These are phyloP conservation scores for Cryptosporidium felis DNA, from an alignment of 169 alveolate species.

Conservation along the genomic window DNA sequence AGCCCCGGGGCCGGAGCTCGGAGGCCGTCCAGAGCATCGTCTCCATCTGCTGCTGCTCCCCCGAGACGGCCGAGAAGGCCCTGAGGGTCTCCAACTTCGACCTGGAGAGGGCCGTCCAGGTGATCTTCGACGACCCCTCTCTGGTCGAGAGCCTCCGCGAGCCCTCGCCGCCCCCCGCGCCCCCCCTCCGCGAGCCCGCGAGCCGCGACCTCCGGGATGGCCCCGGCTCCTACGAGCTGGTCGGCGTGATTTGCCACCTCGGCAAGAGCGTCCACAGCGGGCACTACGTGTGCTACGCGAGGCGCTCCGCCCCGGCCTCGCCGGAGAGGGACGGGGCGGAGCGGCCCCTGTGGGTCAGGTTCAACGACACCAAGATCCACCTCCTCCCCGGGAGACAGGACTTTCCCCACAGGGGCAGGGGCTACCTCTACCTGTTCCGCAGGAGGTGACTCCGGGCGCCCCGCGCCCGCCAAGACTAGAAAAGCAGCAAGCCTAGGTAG, in stretches of 20 bases:
- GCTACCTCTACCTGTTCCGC: conserved; percentile 48
- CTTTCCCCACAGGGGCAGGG: conserved; percentile 17
- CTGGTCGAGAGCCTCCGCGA: conserved; percentile 8
- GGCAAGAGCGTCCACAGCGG: conserved; percentile 87
- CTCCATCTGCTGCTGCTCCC: conserved; percentile 42
- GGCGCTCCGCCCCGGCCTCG: too few species aligned
- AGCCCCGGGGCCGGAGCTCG: background rate
- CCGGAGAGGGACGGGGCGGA: too few species aligned
- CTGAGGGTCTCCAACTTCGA: background rate
- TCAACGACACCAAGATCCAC: conserved; percentile 25
- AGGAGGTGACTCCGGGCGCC: too few species aligned
- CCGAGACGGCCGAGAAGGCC: conserved; percentile 22
- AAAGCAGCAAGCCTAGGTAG: too few species aligned
- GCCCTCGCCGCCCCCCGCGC: background rate
- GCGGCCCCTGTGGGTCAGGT: conserved; percentile 17
- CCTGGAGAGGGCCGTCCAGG: conserved; percentile 44
- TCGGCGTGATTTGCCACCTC: conserved; percentile 85
- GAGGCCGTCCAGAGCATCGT: conserved; percentile 13
- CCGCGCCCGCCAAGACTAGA: too few species aligned
- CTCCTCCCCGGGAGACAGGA: conserved; percentile 6
- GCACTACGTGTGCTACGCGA: conserved; percentile 86
- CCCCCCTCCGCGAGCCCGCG: background rate
- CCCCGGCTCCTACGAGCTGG: conserved; percentile 79
- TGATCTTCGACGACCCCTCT: conserved; percentile 48
- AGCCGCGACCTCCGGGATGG: conserved; percentile 21